These are phyloP conservation scores for Camptophora hylomeconis DNA, from an alignment of 2,329 filamentous ascomycete genomes.

Conservation along the genomic window DNA sequence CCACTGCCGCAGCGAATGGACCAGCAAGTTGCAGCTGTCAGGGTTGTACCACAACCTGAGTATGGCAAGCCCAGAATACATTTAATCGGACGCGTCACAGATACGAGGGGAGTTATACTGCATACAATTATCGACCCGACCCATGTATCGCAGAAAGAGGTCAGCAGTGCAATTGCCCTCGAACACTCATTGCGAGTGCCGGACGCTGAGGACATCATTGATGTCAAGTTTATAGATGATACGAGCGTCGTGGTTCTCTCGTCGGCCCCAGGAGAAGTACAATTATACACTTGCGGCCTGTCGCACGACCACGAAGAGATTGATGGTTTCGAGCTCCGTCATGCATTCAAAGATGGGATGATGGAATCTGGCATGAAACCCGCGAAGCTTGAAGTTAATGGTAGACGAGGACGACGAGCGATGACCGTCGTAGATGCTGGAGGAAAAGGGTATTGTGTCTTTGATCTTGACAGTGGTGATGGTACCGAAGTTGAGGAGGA, in stretches of 20 bases:
- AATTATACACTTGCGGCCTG: too few species aligned
- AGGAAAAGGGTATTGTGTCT: conserved; percentile 39
- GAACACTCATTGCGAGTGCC: too few species aligned
- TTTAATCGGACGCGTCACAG: too few species aligned
- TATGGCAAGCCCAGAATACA: too few species aligned
- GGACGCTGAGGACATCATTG: conserved; percentile 35
- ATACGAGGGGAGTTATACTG: too few species aligned
- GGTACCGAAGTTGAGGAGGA: conserved; percentile 21
- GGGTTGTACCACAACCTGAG: not conserved
- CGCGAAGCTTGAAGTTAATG: conserved; percentile 40
- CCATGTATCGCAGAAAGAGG: too few species aligned
- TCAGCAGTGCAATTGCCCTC: too few species aligned
- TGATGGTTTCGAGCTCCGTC: too few species aligned
- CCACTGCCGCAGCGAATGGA: conserved; percentile 31
- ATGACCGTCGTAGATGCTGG: conserved; percentile 43
- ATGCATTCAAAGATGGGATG: conserved; percentile 32
- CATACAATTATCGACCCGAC: too few species aligned
- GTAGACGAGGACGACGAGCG: conserved; percentile 38
- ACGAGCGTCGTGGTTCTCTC: conserved; percentile 48
- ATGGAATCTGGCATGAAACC: conserved; percentile 32
- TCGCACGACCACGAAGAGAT: too few species aligned
- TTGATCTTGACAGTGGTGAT: conserved; percentile 39
- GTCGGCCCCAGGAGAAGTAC: conserved; percentile 21
- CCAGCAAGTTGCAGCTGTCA: conserved; percentile 9
- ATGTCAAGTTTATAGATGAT: conserved; percentile 57